These are phyloP conservation scores for Arthrobotrys megalospora DNA, from an alignment of 2,329 filamentous ascomycete genomes.

Conservation along the genomic window DNA sequence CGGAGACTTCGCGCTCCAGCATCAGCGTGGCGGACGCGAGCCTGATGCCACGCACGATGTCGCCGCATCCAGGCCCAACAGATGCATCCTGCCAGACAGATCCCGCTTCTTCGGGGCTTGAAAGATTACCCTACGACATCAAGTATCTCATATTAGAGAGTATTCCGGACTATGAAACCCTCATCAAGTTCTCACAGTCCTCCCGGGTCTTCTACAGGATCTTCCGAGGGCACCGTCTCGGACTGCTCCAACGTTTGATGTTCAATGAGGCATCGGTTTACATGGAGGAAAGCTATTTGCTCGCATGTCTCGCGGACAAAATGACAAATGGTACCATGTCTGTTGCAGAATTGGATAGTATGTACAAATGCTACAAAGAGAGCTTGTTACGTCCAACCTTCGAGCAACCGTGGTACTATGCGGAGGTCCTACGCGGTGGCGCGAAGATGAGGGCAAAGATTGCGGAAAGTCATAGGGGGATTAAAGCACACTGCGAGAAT, in stretches of 20 bases:
- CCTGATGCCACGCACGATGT: neutral
- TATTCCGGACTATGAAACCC: constrained; percentile 21
- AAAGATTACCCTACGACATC: constrained; percentile 22
- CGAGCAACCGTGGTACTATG: constrained; percentile 29
- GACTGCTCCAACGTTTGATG: constrained; percentile 11
- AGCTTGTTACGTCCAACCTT: neutral
- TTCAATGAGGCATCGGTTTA: constrained; percentile 30
- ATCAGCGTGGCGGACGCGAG: neutral
- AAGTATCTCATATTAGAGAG: constrained; percentile 30
- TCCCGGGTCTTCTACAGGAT: constrained; percentile 34
- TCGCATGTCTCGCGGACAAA: constrained; percentile 9
- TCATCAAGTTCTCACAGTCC: neutral
- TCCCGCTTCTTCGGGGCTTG: neutral
- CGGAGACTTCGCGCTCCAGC: no score
- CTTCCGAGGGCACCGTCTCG: constrained; percentile 10
- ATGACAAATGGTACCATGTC: neutral
- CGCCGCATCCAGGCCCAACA: neutral
- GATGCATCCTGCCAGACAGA: no score
- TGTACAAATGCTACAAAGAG: constrained; percentile 14
- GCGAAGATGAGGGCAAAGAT: neutral
- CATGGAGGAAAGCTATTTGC: constrained; percentile 25
- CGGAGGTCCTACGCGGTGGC: neutral
- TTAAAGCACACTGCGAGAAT: constrained; percentile 4
- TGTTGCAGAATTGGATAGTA: constrained; percentile 1
- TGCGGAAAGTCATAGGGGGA: constrained; percentile 5